A percentile compares a stretch with the other conserved stretches of the same genome.
phyloP scores from a whole-genome alignment of 2,329 filamentous ascomycete genomes.

The Apiospora hydei region DNA sequence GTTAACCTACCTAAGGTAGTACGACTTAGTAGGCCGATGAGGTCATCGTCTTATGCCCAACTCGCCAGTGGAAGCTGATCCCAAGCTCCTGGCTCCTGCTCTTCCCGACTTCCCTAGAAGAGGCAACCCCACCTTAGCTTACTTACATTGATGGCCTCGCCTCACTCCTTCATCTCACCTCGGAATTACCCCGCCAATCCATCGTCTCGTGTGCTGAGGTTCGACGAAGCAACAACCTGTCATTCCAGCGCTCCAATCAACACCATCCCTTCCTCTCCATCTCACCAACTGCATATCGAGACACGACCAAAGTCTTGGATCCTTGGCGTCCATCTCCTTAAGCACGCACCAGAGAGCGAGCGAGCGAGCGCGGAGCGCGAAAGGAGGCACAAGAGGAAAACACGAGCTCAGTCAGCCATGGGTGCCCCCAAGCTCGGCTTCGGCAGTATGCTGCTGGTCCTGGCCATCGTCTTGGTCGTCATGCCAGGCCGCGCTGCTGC shows the following conservation, averaged over 20 bases:
- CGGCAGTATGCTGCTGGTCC: conserved; percentile 59
- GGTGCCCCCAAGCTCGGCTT: conserved; percentile 54
- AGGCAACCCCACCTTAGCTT: conserved; percentile 14
- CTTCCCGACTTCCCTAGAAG: neutral
- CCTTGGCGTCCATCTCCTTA: neutral
- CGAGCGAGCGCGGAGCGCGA: neutral
- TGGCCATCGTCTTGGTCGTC: conserved; percentile 62
- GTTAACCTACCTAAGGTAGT: no score
- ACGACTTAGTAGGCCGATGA: neutral
- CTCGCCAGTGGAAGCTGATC: no score
- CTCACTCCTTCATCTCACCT: neutral
- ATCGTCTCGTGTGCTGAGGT: neutral
- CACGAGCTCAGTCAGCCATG: conserved; percentile 46
- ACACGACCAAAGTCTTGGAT: neutral
- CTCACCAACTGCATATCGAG: neutral
- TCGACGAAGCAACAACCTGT: neutral
- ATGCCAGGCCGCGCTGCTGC: conserved; percentile 64
- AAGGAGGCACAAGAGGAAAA: neutral
- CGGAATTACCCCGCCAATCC: conserved; percentile 2
- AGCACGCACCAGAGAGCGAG: neutral
- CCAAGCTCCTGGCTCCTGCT: neutral
- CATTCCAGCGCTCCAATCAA: conserved; percentile 12
- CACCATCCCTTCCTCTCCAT: neutral
- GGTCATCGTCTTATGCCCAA: conserved; percentile 2
- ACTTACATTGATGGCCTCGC: conserved; percentile 5